These are phyloP conservation scores for Ambrosiella beaveri DNA, from an alignment of 2,329 filamentous ascomycete species.

Conservation along the genomic window DNA sequence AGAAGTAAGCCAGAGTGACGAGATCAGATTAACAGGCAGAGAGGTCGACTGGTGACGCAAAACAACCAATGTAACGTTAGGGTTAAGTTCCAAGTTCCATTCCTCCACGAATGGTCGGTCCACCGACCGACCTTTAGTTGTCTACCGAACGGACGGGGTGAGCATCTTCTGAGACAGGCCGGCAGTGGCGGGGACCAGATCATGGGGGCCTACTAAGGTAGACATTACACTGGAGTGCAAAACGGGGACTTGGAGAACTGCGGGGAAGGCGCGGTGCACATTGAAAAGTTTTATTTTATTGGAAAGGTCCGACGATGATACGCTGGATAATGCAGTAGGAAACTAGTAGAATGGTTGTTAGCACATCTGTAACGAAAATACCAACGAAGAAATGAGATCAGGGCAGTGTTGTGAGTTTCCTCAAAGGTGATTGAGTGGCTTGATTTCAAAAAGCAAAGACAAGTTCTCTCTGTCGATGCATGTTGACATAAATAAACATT, in stretches of 20 bases:
- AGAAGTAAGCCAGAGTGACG: conserved; percentile 18
- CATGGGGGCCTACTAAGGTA: conserved; percentile 13
- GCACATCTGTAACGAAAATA: not conserved
- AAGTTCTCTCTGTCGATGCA: too few species aligned
- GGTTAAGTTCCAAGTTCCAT: conserved; percentile 85
- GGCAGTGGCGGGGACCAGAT: conserved; percentile 29
- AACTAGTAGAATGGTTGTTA: conserved; percentile 11
- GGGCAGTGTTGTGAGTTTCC: too few species aligned
- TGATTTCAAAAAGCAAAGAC: too few species aligned
- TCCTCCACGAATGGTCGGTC: conserved; percentile 29
- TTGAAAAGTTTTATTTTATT: not conserved
- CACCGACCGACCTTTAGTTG: conserved; percentile 6
- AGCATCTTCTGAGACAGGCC: conserved; percentile 23
- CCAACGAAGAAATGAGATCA: too few species aligned
- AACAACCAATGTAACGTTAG: conserved; percentile 58
- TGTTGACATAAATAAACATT: too few species aligned
- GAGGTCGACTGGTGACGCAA: conserved; percentile 52
- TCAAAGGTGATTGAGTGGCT: too few species aligned
- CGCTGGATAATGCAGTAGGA: not conserved
- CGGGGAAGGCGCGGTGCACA: conserved; percentile 58
- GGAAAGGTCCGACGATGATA: not conserved
- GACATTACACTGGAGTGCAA: conserved; percentile 4
- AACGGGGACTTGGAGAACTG: conserved; percentile 48
- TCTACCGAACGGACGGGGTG: conserved; percentile 24
- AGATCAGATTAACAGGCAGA: conserved; percentile 38